These are phyloP conservation scores for Magnaporthiopsis incrustans DNA, from an alignment of 2,329 filamentous ascomycete species.

Conservation along the genomic window DNA sequence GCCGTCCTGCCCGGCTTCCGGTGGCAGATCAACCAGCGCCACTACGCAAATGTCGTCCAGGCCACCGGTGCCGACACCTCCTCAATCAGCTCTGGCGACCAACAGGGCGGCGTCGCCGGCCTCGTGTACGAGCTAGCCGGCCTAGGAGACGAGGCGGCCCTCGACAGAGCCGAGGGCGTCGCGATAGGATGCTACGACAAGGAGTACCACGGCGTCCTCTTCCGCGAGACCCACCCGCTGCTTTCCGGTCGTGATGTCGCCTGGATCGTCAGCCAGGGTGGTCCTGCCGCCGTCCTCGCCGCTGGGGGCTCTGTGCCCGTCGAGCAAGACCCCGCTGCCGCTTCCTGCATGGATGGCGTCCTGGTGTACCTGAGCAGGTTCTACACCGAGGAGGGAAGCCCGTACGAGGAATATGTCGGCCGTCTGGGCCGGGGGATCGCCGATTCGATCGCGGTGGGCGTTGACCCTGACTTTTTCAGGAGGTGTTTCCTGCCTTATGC, in stretches of 20 bases:
- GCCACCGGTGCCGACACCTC: constrained; percentile 4
- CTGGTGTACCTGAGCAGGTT: constrained; percentile 31
- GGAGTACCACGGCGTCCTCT: constrained; percentile 22
- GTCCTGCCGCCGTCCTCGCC: constrained; percentile 20
- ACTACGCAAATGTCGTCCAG: constrained; percentile 34
- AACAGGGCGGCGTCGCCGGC: constrained; percentile 29
- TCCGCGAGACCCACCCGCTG: constrained; percentile 22
- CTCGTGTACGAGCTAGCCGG: constrained; percentile 31
- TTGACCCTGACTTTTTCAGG: neutral
- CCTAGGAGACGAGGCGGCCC: constrained; percentile 25
- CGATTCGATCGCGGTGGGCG: constrained; percentile 27
- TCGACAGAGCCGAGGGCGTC: constrained; percentile 34
- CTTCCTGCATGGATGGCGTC: constrained; percentile 19
- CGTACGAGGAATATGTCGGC: constrained; percentile 30
- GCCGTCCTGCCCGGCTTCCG: constrained; percentile 29
- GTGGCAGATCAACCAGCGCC: constrained; percentile 40
- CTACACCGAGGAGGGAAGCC: constrained; percentile 24
- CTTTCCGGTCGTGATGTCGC: constrained; percentile 28
- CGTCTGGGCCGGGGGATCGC: constrained; percentile 29
- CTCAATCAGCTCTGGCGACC: constrained; percentile 9
- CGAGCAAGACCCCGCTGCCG: constrained; percentile 11
- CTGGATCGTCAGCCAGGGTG: constrained; percentile 30
- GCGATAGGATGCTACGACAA: constrained; percentile 30
- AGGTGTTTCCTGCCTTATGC: neutral
- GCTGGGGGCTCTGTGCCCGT: constrained; percentile 2